phyloP scores from a whole-genome alignment of 2,329 filamentous ascomycete species.

The Myriangium duriaei region DNA sequence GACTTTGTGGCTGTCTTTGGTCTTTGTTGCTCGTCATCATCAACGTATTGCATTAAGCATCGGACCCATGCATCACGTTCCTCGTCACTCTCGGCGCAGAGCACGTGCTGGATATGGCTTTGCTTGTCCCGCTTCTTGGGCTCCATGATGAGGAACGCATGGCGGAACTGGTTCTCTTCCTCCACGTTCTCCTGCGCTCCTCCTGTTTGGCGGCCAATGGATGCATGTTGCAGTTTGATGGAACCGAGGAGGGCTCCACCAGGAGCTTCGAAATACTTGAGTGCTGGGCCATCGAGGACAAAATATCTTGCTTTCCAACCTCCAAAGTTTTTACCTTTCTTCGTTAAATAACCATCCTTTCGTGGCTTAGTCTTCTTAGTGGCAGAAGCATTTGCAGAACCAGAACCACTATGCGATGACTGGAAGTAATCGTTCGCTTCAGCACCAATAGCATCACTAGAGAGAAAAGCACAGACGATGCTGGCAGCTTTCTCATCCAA shows the following conservation, averaged over 20 bases:
- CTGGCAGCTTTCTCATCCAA: conserved; percentile 66
- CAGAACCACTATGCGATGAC: background rate
- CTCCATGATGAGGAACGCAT: conserved; percentile 89
- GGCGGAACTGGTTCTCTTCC: conserved; percentile 83
- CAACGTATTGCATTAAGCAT: conserved; percentile 76
- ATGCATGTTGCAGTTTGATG: conserved; percentile 80
- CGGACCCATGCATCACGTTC: conserved; percentile 94
- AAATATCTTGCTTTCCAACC: conserved; percentile 88
- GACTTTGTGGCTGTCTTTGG: conserved; percentile 12
- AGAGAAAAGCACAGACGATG: conserved; percentile 79
- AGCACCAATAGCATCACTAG: conserved; percentile 48
- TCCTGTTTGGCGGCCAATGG: conserved; percentile 85
- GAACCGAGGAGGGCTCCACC: conserved; percentile 84
- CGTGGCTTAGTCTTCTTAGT: conserved; percentile 30
- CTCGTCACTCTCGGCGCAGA: conserved; percentile 87
- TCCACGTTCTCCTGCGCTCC: conserved; percentile 54
- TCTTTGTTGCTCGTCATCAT: conserved; percentile 51
- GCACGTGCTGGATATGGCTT: conserved; percentile 78
- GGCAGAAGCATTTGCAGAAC: conserved; percentile 1
- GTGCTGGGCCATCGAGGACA: conserved; percentile 53
- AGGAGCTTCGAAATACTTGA: conserved; percentile 86
- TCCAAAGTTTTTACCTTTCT: conserved; percentile 95
- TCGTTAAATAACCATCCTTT: conserved; percentile 86
- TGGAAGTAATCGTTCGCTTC: conserved; percentile 37
- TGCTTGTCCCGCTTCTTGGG: conserved; percentile 91